Evolutionary conservation across 2,329 filamentous ascomycete species (phyloP).

Genomic region (Aspergillus flavus): DNA sequence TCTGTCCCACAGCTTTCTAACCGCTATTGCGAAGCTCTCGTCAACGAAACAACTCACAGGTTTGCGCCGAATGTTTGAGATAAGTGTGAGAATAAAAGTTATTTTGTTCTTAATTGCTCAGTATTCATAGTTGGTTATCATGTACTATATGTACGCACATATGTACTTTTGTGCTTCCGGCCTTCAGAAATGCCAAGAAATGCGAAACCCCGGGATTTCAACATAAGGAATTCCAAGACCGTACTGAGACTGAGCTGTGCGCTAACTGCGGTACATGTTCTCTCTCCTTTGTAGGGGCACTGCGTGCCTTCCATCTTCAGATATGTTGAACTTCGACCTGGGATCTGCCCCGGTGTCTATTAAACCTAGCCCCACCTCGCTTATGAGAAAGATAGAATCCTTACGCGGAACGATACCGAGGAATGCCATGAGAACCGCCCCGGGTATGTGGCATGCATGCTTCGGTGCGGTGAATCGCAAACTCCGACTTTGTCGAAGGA

Average conservation of each 20-base stretch:
- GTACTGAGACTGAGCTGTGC: background rate
- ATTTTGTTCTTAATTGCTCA: background rate
- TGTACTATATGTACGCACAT: background rate
- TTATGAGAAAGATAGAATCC: no score
- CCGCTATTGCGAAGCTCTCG: background rate
- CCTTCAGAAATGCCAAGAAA: background rate
- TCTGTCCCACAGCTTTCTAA: background rate
- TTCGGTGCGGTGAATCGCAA: background rate
- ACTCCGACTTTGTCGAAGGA: background rate
- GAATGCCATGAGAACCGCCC: background rate
- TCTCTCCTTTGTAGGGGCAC: background rate
- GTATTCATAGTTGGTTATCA: background rate
- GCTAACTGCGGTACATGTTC: background rate
- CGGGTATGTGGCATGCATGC: background rate
- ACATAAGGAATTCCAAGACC: background rate
- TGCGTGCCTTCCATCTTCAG: background rate
- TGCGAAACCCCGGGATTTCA: background rate
- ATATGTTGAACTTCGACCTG: background rate
- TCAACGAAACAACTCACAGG: background rate
- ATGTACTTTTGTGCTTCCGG: background rate
- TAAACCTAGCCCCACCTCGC: background rate
- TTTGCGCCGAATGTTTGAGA: background rate
- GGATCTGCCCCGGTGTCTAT: background rate
- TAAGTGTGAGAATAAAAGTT: background rate
- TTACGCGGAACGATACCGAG: background rate